Conservation (phyloP, 2,329 filamentous ascomycete genomes). For the Sordariomycetes sp. region DNA sequence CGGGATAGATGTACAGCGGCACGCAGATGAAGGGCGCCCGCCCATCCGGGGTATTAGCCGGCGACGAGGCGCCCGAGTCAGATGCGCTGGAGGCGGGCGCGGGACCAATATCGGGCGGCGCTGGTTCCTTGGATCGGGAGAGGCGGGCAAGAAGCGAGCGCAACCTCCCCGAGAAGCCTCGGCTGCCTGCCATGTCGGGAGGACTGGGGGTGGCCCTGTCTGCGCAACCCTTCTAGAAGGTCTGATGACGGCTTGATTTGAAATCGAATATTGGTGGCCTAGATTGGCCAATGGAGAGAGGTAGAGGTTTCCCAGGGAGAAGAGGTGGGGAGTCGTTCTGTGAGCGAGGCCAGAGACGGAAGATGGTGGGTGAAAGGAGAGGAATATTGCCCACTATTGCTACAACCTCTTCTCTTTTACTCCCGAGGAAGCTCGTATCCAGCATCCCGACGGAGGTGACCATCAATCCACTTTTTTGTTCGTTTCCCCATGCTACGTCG, state of each 20-base stretch:
- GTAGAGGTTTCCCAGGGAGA: not conserved
- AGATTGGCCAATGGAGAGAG: no score
- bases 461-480: not conserved
- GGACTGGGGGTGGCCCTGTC: not conserved
- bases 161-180: not conserved
- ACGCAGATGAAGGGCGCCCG: conserved; percentile 14
- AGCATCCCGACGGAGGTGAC: not conserved
- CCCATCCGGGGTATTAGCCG: not conserved
- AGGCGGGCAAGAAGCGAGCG: not conserved
- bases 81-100: not conserved
- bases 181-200: not conserved
- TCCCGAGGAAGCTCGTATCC: no score
- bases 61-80: not conserved
- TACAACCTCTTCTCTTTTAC: no score
- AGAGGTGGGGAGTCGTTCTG: no score
- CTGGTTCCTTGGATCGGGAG: not conserved
- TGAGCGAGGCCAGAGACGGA: no score
- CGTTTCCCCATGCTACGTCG: not conserved
- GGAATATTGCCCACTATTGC: no score
- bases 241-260: no score
- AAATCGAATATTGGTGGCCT: no score
- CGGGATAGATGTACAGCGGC: conserved; percentile 22
- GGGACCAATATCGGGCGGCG: not conserved
- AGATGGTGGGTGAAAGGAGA: no score
- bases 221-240: no score